A percentile compares a stretch with the other conserved stretches of the same genome.
Conservation (phyloP, 345 rosid genomes). For the Fremontodendron californicum region DNA sequence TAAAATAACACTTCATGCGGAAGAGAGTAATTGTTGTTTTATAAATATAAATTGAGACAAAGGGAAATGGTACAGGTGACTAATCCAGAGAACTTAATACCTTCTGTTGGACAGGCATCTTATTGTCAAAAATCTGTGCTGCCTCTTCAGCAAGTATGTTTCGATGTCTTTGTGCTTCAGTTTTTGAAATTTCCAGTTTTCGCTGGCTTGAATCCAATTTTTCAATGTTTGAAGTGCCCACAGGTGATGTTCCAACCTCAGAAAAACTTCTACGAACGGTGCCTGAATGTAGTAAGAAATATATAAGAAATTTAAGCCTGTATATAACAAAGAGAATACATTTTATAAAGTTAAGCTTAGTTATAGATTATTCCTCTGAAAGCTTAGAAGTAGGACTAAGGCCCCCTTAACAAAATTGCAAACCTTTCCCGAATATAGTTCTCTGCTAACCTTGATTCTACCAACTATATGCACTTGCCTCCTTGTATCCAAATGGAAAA, state of each 20-base stretch:
- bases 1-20: background rate
- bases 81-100: conserved; percentile 28
- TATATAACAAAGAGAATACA: background rate
- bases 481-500: background rate
- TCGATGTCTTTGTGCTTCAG: conserved; percentile 50
- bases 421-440: background rate
- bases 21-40: background rate
- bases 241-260: conserved; percentile 32
- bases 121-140: conserved; percentile 70
- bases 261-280: conserved; percentile 29
- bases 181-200: conserved; percentile 67
- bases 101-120: conserved; percentile 66
- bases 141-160: conserved; percentile 77
- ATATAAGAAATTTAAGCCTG: conserved; percentile 10
- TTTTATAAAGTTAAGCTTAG: background rate
- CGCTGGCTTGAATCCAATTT: conserved; percentile 40
- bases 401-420: background rate
- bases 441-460: background rate
- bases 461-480: background rate
- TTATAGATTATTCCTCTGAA: background rate
- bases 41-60: background rate
- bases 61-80: background rate
- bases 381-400: background rate
- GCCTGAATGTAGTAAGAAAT: conserved; percentile 32
- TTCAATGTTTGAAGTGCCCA: conserved; percentile 31